Percentiles rank a stretch among this genome's conserved stretches.
Evolutionary conservation across 441 rosid genomes (phyloP).

Genomic region (Biscutella auriculata): DNA sequence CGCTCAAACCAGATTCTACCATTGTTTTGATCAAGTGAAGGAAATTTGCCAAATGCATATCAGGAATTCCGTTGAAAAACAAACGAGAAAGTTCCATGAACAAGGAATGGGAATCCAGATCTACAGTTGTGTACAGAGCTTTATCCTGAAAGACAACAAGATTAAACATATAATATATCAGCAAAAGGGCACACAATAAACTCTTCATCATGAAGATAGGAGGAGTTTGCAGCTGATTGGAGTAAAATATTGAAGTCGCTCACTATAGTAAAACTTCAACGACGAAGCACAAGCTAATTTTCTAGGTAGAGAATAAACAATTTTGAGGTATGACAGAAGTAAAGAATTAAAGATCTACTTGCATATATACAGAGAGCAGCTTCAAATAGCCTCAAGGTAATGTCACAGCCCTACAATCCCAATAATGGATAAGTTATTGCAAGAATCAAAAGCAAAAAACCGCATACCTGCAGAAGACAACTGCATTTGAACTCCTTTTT

Average conservation of each 20-base stretch:
- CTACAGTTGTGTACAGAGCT: constrained; percentile 45
- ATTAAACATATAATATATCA: background rate
- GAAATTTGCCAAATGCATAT: constrained; percentile 76
- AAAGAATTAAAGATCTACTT: background rate
- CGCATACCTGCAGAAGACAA: constrained; percentile 68
- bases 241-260: background rate
- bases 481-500: constrained; percentile 44
- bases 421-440: background rate
- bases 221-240: background rate
- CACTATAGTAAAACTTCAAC: background rate
- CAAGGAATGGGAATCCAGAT: constrained; percentile 55
- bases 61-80: constrained; percentile 58
- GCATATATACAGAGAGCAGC: background rate
- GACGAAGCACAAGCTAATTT: background rate
- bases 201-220: background rate
- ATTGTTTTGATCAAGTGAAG: constrained; percentile 77
- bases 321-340: background rate
- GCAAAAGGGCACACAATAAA: background rate
- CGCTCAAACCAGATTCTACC: constrained; percentile 51
- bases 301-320: background rate
- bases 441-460: background rate
- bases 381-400: constrained; percentile 1
- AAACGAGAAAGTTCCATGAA: constrained; percentile 81
- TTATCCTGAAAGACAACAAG: constrained; percentile 46
- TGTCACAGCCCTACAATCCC: background rate